A percentile compares a stretch with the other conserved stretches of the same genome.
These are phyloP conservation scores for Ophidiomyces ophidiicola DNA, from an alignment of 2,329 filamentous ascomycete genomes.

Conservation along the genomic window DNA sequence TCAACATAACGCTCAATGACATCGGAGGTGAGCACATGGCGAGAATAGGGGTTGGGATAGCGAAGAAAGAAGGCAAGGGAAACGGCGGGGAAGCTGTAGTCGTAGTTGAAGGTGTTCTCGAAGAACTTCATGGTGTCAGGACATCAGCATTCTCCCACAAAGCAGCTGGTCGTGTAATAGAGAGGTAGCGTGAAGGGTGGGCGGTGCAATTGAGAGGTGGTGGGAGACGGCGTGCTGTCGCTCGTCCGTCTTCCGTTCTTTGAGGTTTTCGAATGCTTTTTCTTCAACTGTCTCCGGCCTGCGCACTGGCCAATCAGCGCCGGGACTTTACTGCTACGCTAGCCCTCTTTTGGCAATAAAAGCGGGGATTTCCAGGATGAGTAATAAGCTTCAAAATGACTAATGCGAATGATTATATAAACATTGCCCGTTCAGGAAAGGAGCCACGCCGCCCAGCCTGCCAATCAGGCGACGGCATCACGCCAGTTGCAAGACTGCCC, in stretches of 20 bases:
- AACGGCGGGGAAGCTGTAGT: constrained; percentile 54
- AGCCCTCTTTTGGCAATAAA: too few relatives aligned
- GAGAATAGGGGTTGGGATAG: constrained; percentile 55
- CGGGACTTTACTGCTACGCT: too few relatives aligned
- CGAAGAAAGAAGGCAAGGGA: constrained; percentile 57
- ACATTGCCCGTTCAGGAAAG: too few relatives aligned
- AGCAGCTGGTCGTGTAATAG: neutral
- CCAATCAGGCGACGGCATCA: neutral
- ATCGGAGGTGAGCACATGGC: constrained; percentile 54
- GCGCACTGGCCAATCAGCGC: too few relatives aligned
- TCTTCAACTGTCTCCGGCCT: neutral
- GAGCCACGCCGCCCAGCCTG: neutral
- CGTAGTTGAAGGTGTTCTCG: constrained; percentile 47
- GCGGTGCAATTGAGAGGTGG: too few relatives aligned
- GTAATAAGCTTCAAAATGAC: too few relatives aligned
- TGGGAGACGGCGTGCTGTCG: constrained; percentile 13
- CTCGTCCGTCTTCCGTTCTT: constrained; percentile 16
- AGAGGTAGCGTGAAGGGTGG: too few relatives aligned
- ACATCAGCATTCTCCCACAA: constrained; percentile 13
- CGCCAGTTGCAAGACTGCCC: constrained; percentile 17
- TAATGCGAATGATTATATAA: too few relatives aligned
- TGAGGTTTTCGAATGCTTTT: neutral
- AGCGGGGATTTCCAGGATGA: too few relatives aligned
- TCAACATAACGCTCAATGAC: constrained; percentile 53
- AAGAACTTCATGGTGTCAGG: constrained; percentile 40